Conservation (phyloP, 1,284 basidiomycete genomes). For the Ceratobasidium sp. region DNA sequence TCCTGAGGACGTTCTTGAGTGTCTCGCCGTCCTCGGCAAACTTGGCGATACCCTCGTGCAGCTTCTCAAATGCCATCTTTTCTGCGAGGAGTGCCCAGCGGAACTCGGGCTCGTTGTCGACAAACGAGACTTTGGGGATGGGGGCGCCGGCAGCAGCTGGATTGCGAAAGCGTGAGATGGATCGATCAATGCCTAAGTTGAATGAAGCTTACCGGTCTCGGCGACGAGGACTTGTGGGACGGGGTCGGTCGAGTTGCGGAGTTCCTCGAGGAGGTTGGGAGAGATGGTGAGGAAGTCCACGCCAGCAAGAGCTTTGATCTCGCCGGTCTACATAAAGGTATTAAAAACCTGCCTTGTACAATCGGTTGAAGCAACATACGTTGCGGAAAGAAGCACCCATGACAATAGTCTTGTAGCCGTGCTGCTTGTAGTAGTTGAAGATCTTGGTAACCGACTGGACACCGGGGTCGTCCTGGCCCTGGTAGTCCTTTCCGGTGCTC, state of each 20-base stretch:
- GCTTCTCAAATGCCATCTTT: slow-evolving; percentile 95
- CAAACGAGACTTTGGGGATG: slow-evolving; percentile 84
- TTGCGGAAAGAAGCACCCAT: slow-evolving; percentile 99
- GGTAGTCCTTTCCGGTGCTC: slow-evolving; percentile 82
- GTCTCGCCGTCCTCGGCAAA: slow-evolving; percentile 96
- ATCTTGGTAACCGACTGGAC: slow-evolving; percentile 96
- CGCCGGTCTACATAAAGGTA: slow-evolving; percentile 72
- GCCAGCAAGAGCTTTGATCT: slow-evolving; percentile 95
- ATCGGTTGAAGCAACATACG: slow-evolving; percentile 63
- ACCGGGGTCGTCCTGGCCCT: slow-evolving; percentile 94
- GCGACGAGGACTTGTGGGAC: slow-evolving; percentile 90
- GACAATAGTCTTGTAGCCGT: slow-evolving; percentile 98
- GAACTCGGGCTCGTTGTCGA: slow-evolving; percentile 97
- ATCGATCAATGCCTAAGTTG: slow-evolving; percentile 2
- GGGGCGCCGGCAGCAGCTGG: slow-evolving; percentile 70
- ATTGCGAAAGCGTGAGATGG: not conserved
- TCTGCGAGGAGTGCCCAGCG: slow-evolving; percentile 93
- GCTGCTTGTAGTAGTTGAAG: slow-evolving; percentile 99
- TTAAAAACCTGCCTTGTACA: slow-evolving; percentile 48
- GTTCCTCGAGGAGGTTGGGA: slow-evolving; percentile 91
- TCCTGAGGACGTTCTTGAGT: slow-evolving; percentile 85
- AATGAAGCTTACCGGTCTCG: slow-evolving; percentile 66
- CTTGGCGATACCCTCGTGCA: slow-evolving; percentile 97
- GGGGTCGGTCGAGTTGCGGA: slow-evolving; percentile 81
- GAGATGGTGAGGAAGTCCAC: slow-evolving; percentile 98